Base-by-base conservation (phyloP, 768 basidiomycete genomes). In the Calocera cornea region DNA sequence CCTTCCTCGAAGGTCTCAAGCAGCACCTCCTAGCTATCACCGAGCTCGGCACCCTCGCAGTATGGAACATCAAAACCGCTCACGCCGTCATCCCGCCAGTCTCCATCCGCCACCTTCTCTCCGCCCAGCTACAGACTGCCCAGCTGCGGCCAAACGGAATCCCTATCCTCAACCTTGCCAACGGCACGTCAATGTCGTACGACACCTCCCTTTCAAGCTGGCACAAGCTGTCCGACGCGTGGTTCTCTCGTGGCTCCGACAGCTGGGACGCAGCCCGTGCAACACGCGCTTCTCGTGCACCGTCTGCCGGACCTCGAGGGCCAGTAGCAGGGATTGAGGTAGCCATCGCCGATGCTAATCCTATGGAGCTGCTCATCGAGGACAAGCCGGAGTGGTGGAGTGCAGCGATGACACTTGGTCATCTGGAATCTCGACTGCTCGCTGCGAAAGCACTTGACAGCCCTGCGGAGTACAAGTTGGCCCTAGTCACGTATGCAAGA, bases 181-280 rank as follows among this genome's bases (percentile, higher is more conserved):
- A 84, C 31, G 90, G 92, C n/a, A 76, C 85, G 22, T 83, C 88
- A 1, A 88, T 89, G 73, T 86, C 91, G 0, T 97, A 90, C 75
- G 92, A 95, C 71, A 65, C 83, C 1, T 76, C 80, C 8, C 81
- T 95, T 0, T 75, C 77, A 33, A 74, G 85, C 2, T 97, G 92
- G 87, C 80, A 86, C 64, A 87, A 87, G 71, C 77, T 97, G 41
- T 85, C 85, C 47, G 89, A 91, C 64, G 78, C 83, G 0, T 95
- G 93, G 91, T 95, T 89, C 87, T 79, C 87, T 0, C 84, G 88
- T 70, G 88, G 89, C 41, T 92, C 89, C 0, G 88, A 90, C 69
- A 83, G 83, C 24, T 94, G 92, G 91, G 88, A 89, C 72, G 84
- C 85, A 47, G 44, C 44, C 8, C 44, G 44, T 24, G n/a, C n/a